Percentiles rank a stretch among this genome's conserved stretches.
Conservation (phyloP, 441 rosid genomes). For the Gossypium davidsonii region DNA sequence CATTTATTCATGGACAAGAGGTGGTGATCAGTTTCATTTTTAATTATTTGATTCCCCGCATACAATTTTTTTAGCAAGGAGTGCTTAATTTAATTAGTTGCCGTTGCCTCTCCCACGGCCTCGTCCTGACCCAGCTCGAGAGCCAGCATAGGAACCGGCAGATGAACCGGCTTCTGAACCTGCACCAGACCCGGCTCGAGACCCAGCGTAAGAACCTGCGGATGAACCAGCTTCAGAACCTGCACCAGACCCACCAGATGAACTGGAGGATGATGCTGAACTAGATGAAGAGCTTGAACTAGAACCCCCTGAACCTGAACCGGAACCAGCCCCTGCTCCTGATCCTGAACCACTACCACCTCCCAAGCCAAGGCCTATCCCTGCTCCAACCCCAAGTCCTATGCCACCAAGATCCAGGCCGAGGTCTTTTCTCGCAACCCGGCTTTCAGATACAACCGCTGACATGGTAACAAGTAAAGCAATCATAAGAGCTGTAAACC, state of each 20-base stretch:
- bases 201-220: slow-evolving; percentile 36
- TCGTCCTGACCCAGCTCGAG: slow-evolving; percentile 36
- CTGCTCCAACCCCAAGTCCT: slow-evolving; percentile 48
- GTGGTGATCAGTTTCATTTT: background rate
- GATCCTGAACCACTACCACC: slow-evolving; percentile 52
- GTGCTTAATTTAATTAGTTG: background rate
- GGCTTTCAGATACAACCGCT: slow-evolving; percentile 33
- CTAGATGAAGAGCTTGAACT: slow-evolving; percentile 47
- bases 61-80: background rate
- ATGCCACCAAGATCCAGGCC: slow-evolving; percentile 53
- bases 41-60: background rate
- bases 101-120: slow-evolving; percentile 21
- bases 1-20: background rate
- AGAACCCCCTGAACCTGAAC: slow-evolving; percentile 40
- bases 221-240: slow-evolving; percentile 39
- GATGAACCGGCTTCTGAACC: slow-evolving; percentile 38
- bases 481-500: slow-evolving; percentile 10
- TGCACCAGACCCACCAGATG: slow-evolving; percentile 26
- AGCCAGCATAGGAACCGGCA: slow-evolving; percentile 40
- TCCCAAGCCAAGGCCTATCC: slow-evolving; percentile 54
- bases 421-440: slow-evolving; percentile 53
- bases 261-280: slow-evolving; percentile 43
- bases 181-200: slow-evolving; percentile 28
- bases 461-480: slow-evolving; percentile 34
- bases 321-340: slow-evolving; percentile 35